A percentile compares a stretch with the other conserved stretches of the same genome.
Conservation (phyloP, 2,329 filamentous ascomycete species). For the Pestalotiopsis sp. region DNA sequence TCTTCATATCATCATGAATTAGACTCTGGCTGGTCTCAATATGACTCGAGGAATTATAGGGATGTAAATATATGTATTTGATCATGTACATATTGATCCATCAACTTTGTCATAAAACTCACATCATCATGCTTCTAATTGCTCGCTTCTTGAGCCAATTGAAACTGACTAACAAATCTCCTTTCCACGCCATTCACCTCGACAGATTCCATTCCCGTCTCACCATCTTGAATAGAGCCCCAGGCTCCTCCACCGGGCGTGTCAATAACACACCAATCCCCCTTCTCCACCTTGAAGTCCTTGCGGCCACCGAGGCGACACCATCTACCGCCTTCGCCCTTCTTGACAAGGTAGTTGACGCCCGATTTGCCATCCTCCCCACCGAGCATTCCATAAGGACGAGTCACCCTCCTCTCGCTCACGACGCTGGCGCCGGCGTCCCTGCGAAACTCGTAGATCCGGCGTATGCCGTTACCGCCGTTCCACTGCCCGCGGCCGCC, state of each 20-base stretch:
- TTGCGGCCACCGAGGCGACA: constrained; percentile 61
- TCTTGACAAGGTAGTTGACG: constrained; percentile 66
- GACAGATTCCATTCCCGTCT: not conserved
- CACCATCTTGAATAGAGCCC: constrained; percentile 8
- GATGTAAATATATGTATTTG: too few species aligned
- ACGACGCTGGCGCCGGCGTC: constrained; percentile 72
- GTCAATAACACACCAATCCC: constrained; percentile 63
- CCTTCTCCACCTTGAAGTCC: constrained; percentile 61
- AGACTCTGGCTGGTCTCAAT: too few species aligned
- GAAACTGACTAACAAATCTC: constrained; percentile 5
- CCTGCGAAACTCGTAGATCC: constrained; percentile 74
- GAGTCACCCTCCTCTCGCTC: constrained; percentile 70
- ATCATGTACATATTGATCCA: not conserved
- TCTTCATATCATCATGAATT: too few species aligned
- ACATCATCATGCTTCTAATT: not conserved
- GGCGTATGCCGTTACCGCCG: constrained; percentile 69
- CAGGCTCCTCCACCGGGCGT: constrained; percentile 65
- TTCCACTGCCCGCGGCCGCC: constrained; percentile 61
- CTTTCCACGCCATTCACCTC: not conserved
- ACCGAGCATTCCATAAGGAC: constrained; percentile 72
- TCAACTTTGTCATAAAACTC: not conserved
- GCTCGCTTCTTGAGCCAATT: constrained; percentile 11
- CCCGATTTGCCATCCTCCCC: constrained; percentile 69
- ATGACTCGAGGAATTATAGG: too few species aligned
- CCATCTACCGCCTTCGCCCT: constrained; percentile 28